Conservation (phyloP, 805 yeast species). For the Nakazawaea laoshanensis region DNA sequence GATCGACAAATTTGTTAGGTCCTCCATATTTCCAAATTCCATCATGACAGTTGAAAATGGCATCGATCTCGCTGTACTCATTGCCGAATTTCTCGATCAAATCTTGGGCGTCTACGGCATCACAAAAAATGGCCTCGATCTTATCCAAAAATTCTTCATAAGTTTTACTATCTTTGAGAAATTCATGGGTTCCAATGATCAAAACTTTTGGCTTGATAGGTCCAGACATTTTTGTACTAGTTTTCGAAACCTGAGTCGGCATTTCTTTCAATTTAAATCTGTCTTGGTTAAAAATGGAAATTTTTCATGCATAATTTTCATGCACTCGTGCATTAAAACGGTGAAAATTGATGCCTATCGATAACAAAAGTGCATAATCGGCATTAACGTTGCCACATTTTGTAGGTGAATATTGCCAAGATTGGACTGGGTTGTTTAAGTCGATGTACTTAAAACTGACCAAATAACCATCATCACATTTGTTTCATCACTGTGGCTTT, state of each 20-base stretch:
- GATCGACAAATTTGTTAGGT: slow-evolving; percentile 13
- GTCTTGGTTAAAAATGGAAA: no score
- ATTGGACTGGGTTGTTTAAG: no score
- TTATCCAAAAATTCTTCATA: slow-evolving; percentile 25
- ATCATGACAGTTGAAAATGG: slow-evolving; percentile 53
- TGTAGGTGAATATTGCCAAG: no score
- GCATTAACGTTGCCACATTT: no score
- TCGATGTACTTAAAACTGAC: no score
- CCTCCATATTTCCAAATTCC: slow-evolving; percentile 48
- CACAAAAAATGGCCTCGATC: slow-evolving; percentile 24
- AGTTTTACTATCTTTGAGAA: slow-evolving; percentile 14
- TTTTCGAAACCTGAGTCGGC: background rate
- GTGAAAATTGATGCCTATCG: no score
- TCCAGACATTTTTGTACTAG: slow-evolving; percentile 2
- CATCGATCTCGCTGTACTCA: slow-evolving; percentile 30
- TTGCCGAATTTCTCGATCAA: slow-evolving; percentile 27
- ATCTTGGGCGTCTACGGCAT: slow-evolving; percentile 26
- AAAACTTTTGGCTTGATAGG: slow-evolving; percentile 27
- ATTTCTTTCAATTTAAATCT: no score
- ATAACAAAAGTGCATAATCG: no score
- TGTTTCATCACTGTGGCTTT: no score
- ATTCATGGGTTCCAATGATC: slow-evolving; percentile 24
- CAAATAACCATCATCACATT: no score
- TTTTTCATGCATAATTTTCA: no score
- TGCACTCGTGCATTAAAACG: no score